phyloP scores from a whole-genome alignment of 108 stramenopile genomes.

The Discostella stelligeroides region DNA sequence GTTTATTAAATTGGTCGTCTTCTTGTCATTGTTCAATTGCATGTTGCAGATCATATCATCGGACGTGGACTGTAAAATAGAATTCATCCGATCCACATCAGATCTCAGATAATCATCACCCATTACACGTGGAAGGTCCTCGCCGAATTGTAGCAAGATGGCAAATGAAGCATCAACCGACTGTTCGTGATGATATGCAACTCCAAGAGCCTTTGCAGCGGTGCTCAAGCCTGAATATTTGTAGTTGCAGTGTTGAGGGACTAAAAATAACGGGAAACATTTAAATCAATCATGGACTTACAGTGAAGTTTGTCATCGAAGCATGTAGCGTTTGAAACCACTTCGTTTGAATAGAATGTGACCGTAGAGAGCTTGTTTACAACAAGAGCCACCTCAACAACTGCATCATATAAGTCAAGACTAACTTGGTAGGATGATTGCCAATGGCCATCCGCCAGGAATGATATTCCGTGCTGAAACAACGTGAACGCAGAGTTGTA shows the following conservation, averaged over 20 bases:
- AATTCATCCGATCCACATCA: constrained; percentile 5
- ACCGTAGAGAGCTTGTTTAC: constrained; percentile 5
- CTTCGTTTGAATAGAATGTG: no score
- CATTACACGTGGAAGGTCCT: constrained; percentile 4
- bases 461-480: no score
- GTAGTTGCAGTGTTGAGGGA: no score
- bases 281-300: no score
- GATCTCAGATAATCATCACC: not conserved
- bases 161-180: constrained; percentile 8
- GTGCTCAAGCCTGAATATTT: not conserved
- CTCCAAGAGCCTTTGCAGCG: constrained; percentile 10
- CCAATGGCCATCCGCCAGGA: constrained; percentile 26
- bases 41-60: constrained; percentile 19
- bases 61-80: not conserved
- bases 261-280: no score
- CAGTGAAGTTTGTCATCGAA: no score
- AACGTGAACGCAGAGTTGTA: constrained; percentile 13
- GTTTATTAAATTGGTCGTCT: constrained; percentile 8
- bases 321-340: no score
- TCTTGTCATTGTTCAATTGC: not conserved
- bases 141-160: constrained; percentile 12
- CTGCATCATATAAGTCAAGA: constrained; percentile 27
- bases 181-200: not conserved
- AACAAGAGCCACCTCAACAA: constrained; percentile 21
- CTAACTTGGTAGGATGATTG: constrained; percentile 11